Conservation (phyloP, 1,284 basidiomycete species). For the Ganoderma resinaceum region DNA sequence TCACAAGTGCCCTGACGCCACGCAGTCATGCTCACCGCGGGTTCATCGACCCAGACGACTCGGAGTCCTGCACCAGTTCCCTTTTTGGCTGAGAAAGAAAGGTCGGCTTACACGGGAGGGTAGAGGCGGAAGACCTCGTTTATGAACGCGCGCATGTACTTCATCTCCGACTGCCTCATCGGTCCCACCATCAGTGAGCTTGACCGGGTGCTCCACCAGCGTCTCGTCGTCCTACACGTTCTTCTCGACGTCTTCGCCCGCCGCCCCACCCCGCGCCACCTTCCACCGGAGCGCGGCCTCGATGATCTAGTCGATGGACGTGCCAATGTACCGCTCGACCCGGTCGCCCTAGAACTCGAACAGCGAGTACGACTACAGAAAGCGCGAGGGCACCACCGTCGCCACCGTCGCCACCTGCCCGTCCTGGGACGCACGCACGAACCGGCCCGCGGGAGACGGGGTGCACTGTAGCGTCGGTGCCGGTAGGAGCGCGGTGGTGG, state of each 20-base stretch:
- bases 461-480: too few relatives aligned
- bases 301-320: conserved; percentile 59
- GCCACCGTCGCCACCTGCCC: conserved; percentile 47
- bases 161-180: too few relatives aligned
- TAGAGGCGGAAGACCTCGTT: conserved; percentile 66
- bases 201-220: conserved; percentile 59
- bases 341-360: conserved; percentile 54
- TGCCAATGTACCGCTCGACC: conserved; percentile 51
- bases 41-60: too few relatives aligned
- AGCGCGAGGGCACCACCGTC: conserved; percentile 45
- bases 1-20: too few relatives aligned
- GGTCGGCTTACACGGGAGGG: conserved; percentile 60
- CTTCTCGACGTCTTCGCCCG: conserved; percentile 20
- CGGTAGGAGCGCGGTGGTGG: neutral
- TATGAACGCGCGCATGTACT: conserved; percentile 49
- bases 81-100: too few relatives aligned
- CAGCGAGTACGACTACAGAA: conserved; percentile 54
- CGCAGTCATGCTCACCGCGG: too few relatives aligned
- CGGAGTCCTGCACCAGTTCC: too few relatives aligned
- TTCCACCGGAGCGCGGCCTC: conserved; percentile 50
- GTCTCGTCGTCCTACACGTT: conserved; percentile 48
- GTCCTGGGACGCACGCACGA: conserved; percentile 36
- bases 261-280: conserved; percentile 13
- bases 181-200: conserved; percentile 51
- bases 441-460: too few relatives aligned